phyloP scores from a whole-genome alignment of 768 basidiomycete species.

The Trametopsis cervina region DNA sequence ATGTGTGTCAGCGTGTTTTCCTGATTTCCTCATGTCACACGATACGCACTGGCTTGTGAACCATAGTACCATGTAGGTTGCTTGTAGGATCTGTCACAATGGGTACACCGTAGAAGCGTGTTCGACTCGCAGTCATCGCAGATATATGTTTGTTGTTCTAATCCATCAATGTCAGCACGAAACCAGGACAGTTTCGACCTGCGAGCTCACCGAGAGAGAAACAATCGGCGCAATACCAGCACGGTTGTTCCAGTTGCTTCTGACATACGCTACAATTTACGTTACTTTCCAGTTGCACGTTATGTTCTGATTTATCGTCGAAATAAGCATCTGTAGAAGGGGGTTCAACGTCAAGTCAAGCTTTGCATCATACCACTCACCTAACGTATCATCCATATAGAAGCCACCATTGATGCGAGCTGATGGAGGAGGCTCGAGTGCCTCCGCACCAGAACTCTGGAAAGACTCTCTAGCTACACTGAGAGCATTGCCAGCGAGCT shows the following conservation, averaged over 20 bases:
- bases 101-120: slow-evolving; percentile 5
- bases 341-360: background rate
- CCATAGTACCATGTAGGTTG: slow-evolving; percentile 14
- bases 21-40: no score
- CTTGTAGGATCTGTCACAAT: slow-evolving; percentile 3
- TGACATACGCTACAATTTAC: slow-evolving; percentile 19
- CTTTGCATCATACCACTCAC: background rate
- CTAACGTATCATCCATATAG: slow-evolving; percentile 5
- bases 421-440: background rate
- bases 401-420: slow-evolving; percentile 6
- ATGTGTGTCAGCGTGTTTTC: background rate
- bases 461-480: slow-evolving; percentile 6
- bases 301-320: slow-evolving; percentile 3
- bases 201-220: slow-evolving; percentile 9
- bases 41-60: slow-evolving; percentile 1
- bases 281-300: slow-evolving; percentile 1
- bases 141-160: slow-evolving; percentile 8
- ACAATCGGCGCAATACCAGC: slow-evolving; percentile 27
- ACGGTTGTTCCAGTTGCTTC: slow-evolving; percentile 17
- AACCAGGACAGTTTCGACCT: no score
- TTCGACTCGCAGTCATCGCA: slow-evolving; percentile 15
- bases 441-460: slow-evolving; percentile 7
- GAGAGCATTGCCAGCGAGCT: slow-evolving; percentile 18
- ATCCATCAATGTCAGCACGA: background rate
- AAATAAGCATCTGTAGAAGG: background rate